Base-by-base conservation (phyloP, 2,329 filamentous ascomycete genomes). In the Talaromyces sp. region DNA sequence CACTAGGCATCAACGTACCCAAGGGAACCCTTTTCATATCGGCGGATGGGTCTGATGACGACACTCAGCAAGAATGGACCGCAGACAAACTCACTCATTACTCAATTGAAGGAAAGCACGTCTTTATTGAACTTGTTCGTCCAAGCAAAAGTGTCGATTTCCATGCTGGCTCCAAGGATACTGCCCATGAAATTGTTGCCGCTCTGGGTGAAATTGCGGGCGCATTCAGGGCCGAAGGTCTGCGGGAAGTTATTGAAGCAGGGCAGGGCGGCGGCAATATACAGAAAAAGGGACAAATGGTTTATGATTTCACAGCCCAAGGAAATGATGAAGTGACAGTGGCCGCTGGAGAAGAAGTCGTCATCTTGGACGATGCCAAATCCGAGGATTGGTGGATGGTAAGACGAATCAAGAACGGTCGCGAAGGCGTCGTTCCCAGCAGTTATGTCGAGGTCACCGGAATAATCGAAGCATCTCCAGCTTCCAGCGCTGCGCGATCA, bases 361-460 rank as follows among this genome's bases (percentile, higher is more conserved):
- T 96, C 50, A 81, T 99, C 58, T 75, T 98, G 59, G 93, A 99
- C 71, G 92, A 97, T 70, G 86, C 82, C 35, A 95, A 93, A 77
- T 97, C 93, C 64, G 92, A 97, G 62, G 95, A 99, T 72, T 99
- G 95, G 95, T 98, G 95, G 93, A 92, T 95, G 80, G 91, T 99
- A 38, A 86, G 90, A 62, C 86, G 93, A 38, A 71, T 97, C 64
- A 96, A 92, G 78, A 98, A 92, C 72, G 91, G 91, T 67, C 95
- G 92, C 71, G 91, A 97, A 77, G 95, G 95, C 43, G 95, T 99
- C 27, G 93, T 99, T 9, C 95, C 95, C 14, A 95, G 92, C 80
- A 96, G 91, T 76, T 99, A 98, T 70, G 88, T 99, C 67, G 93
- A 99, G 74, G 81, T 96, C 57, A 93, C 86, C 24, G 91, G 91